A percentile compares a stretch with the other conserved stretches of the same genome.
These are phyloP conservation scores for Fusarium bactridioides DNA, from an alignment of 2,329 filamentous ascomycete species.

Conservation along the genomic window DNA sequence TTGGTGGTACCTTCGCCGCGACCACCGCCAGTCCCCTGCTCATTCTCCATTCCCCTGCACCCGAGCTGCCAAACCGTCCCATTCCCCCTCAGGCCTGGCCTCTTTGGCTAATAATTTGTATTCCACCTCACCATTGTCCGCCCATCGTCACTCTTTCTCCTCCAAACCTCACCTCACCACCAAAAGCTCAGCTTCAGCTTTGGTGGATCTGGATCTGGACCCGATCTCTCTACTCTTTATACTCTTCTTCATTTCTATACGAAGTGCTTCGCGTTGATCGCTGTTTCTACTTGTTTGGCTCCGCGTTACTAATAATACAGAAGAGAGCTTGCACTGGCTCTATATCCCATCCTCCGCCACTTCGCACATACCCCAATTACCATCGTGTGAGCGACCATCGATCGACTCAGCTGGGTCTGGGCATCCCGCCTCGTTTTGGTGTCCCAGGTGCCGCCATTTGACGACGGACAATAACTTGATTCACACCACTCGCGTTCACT, in stretches of 20 bases:
- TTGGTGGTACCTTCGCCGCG: conserved; percentile 26
- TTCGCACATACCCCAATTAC: conserved; percentile 17
- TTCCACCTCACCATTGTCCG: conserved; percentile 20
- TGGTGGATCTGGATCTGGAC: conserved; percentile 1
- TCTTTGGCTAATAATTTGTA: conserved; percentile 32
- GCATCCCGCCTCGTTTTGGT: conserved; percentile 32
- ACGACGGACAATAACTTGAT: conserved; percentile 8
- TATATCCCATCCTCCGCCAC: background rate
- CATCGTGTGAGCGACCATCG: conserved; percentile 19
- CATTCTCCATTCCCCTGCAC: conserved; percentile 30
- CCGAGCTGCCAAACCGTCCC: conserved; percentile 40
- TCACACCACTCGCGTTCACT: background rate
- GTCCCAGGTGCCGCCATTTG: conserved; percentile 31
- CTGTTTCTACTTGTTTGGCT: conserved; percentile 26
- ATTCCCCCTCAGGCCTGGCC: conserved; percentile 18
- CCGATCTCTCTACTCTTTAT: conserved; percentile 1
- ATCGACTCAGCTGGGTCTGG: conserved; percentile 36
- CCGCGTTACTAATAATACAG: conserved; percentile 37
- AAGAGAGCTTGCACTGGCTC: conserved; percentile 1
- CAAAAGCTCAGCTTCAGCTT: conserved; percentile 10
- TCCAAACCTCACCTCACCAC: conserved; percentile 16
- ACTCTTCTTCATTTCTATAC: conserved; percentile 28
- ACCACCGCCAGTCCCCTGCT: conserved; percentile 31
- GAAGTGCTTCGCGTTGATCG: conserved; percentile 40
- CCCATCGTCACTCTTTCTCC: conserved; percentile 28